Evolutionary conservation across 768 basidiomycete species (phyloP).

Genomic region (Crassisporium funariophilum): DNA sequence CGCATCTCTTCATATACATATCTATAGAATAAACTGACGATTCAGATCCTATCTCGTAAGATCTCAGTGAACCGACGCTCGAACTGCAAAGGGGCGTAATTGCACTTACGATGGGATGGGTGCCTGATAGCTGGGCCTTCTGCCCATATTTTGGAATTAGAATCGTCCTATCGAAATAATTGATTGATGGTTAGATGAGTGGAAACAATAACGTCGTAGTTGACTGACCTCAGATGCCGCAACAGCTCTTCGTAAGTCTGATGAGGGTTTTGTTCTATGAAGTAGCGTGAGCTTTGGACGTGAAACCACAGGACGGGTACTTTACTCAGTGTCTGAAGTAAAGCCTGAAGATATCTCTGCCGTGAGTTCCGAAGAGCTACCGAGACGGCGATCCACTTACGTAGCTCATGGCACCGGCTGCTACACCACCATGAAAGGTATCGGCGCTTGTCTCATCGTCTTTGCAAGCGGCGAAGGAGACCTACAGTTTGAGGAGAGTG

Average conservation of each 20-base stretch:
- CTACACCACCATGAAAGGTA: constrained; percentile 61
- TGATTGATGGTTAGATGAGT: background rate
- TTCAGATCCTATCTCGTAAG: constrained; percentile 16
- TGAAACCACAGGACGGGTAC: background rate
- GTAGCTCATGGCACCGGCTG: constrained; percentile 80
- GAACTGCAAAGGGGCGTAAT: background rate
- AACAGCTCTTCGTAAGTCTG: constrained; percentile 71
- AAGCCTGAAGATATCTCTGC: too few species aligned
- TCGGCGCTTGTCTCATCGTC: constrained; percentile 78
- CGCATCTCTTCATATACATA: too few species aligned
- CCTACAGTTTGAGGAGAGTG: constrained; percentile 33
- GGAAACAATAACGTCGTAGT: background rate
- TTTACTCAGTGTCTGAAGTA: constrained; percentile 53
- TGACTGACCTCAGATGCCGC: constrained; percentile 19
- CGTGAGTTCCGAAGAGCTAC: background rate
- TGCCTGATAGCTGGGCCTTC: constrained; percentile 29
- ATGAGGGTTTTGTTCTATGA: constrained; percentile 46
- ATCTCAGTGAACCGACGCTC: background rate
- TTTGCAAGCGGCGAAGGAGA: constrained; percentile 71
- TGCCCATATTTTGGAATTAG: constrained; percentile 29
- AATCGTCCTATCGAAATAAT: constrained; percentile 8
- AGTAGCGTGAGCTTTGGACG: background rate
- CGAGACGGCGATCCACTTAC: constrained; percentile 48
- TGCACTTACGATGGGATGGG: constrained; percentile 25
- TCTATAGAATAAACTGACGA: constrained; percentile 13